Percentiles rank a stretch among this genome's conserved stretches.
Conservation (phyloP, 345 rosid genomes). For the Brassica nigra region DNA sequence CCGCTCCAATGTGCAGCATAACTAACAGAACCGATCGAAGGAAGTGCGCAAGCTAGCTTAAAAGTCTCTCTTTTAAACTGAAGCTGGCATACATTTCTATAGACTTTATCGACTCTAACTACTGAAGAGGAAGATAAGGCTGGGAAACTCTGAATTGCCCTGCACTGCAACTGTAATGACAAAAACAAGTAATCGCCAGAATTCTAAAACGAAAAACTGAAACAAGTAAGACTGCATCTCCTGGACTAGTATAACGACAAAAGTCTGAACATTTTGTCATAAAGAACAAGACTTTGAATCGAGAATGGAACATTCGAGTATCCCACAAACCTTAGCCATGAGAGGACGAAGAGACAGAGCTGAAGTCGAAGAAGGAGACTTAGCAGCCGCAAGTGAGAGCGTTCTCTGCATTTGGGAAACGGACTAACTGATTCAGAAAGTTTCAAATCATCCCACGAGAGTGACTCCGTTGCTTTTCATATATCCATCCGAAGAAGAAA, state of each 20-base stretch:
- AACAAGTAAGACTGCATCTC: too few species aligned
- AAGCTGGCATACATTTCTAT: slow-evolving; percentile 39
- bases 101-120: slow-evolving; percentile 21
- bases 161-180: slow-evolving; percentile 46
- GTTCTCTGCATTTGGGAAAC: slow-evolving; percentile 39
- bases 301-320: not conserved
- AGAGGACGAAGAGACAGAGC: slow-evolving; percentile 40
- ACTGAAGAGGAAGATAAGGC: slow-evolving; percentile 25
- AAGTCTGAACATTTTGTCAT: slow-evolving; percentile 4
- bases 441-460: slow-evolving; percentile 13
- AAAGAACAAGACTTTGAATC: not conserved
- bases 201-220: not conserved
- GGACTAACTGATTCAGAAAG: slow-evolving; percentile 5
- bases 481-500: slow-evolving; percentile 21
- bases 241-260: not conserved
- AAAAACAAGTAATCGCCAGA: not conserved
- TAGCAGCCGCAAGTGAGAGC: slow-evolving; percentile 30
- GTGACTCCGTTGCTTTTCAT: slow-evolving; percentile 16
- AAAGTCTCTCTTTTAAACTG: slow-evolving; percentile 37
- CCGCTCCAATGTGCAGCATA: slow-evolving; percentile 30
- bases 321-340: slow-evolving; percentile 53
- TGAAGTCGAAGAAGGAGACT: slow-evolving; percentile 40
- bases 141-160: slow-evolving; percentile 39
- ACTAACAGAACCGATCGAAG: slow-evolving; percentile 28
- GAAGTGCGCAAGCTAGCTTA: slow-evolving; percentile 20